Evolutionary conservation across 2,329 filamentous ascomycete genomes (phyloP).

Genomic region (Apiospora aurea): DNA sequence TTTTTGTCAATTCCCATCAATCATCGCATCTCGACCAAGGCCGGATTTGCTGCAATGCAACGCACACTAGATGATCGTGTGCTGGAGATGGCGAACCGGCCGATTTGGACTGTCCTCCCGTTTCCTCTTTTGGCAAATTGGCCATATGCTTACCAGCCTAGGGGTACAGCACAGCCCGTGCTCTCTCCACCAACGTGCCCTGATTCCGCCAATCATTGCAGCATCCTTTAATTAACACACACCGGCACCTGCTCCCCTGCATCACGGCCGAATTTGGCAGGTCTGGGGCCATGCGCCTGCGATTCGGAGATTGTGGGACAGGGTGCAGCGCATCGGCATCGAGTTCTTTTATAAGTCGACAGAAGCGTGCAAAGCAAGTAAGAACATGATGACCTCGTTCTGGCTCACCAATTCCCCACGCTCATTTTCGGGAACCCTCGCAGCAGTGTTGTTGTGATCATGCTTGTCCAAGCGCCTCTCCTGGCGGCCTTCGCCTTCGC

Average conservation of each 20-base stretch:
- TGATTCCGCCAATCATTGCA: slow-evolving; percentile 18
- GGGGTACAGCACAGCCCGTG: slow-evolving; percentile 10
- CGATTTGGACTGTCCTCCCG: not conserved
- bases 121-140: slow-evolving; percentile 1
- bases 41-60: slow-evolving; percentile 5
- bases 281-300: slow-evolving; percentile 2
- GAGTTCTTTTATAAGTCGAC: not conserved
- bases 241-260: not conserved
- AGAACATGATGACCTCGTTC: slow-evolving; percentile 6
- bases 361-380: not conserved
- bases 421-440: not conserved
- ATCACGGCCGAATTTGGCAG: not conserved
- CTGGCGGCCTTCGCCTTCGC: slow-evolving; percentile 35
- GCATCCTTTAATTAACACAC: not conserved
- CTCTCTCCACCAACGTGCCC: not conserved
- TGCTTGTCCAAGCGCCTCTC: slow-evolving; percentile 36
- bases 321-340: not conserved
- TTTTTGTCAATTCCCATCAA: slow-evolving; percentile 17
- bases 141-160: not conserved
- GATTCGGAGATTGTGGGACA: not conserved
- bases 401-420: slow-evolving; percentile 8
- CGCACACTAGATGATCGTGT: slow-evolving; percentile 3
- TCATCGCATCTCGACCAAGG: not conserved
- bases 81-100: not conserved
- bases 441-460: slow-evolving; percentile 27